These are phyloP conservation scores for Allomyces javanicus DNA, from an alignment of 192 early-diverging fungal genomes.

Conservation along the genomic window DNA sequence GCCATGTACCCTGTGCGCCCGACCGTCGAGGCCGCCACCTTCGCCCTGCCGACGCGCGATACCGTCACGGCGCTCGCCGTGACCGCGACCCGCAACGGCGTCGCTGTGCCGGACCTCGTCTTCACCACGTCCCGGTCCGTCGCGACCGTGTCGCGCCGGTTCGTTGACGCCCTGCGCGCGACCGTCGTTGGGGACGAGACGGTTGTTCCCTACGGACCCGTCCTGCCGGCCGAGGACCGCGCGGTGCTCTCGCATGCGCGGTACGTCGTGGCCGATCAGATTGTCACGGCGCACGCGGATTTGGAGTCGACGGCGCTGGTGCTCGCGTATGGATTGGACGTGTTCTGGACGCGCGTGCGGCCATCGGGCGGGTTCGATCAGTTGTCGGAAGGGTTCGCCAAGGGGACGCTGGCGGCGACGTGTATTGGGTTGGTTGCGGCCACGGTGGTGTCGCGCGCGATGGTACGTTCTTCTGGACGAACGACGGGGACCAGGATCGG, in stretches of 20 bases:
- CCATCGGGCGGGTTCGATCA: constrained; percentile 87
- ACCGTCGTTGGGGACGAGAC: constrained; percentile 78
- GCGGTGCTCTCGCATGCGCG: too few species aligned
- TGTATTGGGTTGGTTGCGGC: constrained; percentile 55
- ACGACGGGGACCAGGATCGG: too few species aligned
- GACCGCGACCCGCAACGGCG: constrained; percentile 65
- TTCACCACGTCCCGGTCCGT: constrained; percentile 11
- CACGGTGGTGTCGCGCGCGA: constrained; percentile 49
- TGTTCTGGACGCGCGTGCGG: constrained; percentile 64
- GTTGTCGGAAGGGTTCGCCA: constrained; percentile 80
- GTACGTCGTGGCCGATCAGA: constrained; percentile 5
- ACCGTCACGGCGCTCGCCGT: constrained; percentile 57
- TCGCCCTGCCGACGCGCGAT: constrained; percentile 39
- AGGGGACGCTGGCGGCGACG: constrained; percentile 58
- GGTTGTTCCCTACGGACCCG: constrained; percentile 51
- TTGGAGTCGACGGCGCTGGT: constrained; percentile 90
- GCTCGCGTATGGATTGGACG: constrained; percentile 68
- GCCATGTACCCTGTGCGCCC: constrained; percentile 48
- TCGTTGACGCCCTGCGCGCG: constrained; percentile 24
- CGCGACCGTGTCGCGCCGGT: not conserved
- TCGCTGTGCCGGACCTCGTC: constrained; percentile 69
- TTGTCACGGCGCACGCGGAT: constrained; percentile 52
- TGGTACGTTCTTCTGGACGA: constrained; percentile 24
- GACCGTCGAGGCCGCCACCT: constrained; percentile 51
- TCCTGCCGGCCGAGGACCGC: constrained; percentile 18